Evolutionary conservation across 177 flowering plant species (phyloP), one percentile per base, ranked within the genome.

Genomic region (Vitis hybrid): DNA sequence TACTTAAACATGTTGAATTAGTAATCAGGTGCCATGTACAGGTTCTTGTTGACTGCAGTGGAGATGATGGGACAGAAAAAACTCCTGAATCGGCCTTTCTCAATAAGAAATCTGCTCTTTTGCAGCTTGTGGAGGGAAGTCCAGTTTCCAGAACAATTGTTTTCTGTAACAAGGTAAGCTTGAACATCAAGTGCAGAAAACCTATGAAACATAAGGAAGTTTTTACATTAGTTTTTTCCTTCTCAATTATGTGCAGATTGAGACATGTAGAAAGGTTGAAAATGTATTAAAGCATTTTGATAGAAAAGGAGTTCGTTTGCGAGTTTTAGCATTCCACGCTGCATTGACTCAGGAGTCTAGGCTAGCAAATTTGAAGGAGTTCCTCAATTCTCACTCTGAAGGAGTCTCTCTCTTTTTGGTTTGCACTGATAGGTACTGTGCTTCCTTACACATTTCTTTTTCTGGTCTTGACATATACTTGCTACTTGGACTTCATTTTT

Each of bases 31-130:
- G 66, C 58, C 47, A 44, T 67, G 18, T 83, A 38, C 86, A 96
- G 98, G 72, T 92, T 75, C 90, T 96, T 67, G 88, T 96, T 66
- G 99, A 96, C 82, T 96, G 99, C 89, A 92, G 97, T 80, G 99
- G 98, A 78, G 92, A 81, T 71, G 83, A 88, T 53, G 80, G 64
- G 57, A 20, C 79, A 17, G 95, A 92, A 71, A 96, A 77, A 79
- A 87, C 84, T 73, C 92, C 97, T 44, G 98, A 89, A 8, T 85
- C 94, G 11, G 98, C 98, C 67, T 94, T 96, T 77, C 59, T 70
- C n/a, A 96, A 96, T 79, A 96, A 96, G 79, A 94, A 86, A 81
- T 62, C 86, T 70, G 97, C 99, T 67, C 89, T 96, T 31, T 66
- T 94, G 77, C 84, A 76, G 79, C 83, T 96, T 71, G 82, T 82